Evolutionary conservation across 345 rosid genomes (phyloP).

Genomic region (Citropsis articulata): DNA sequence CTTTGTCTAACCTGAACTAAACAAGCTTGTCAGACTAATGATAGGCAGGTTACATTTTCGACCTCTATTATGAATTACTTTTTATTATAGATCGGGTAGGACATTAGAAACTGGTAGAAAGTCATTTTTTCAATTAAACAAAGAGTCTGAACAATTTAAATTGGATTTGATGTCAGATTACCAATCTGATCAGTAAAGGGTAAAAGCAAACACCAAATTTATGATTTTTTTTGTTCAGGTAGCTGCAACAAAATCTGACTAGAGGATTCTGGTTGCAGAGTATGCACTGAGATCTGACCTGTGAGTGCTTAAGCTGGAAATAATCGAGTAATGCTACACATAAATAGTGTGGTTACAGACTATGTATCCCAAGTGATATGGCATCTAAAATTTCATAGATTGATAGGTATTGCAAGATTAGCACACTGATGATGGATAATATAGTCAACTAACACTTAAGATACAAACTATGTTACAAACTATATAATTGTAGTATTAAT

Average conservation of each 20-base stretch:
- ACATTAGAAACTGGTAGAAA: not conserved
- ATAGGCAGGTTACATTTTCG: not conserved
- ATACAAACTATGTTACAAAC: not conserved
- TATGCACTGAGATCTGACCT: not conserved
- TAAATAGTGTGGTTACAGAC: too few species aligned
- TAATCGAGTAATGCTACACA: too few species aligned
- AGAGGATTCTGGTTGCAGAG: not conserved
- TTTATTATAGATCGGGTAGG: not conserved
- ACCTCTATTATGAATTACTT: not conserved
- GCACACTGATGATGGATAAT: not conserved
- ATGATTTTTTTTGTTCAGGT: not conserved
- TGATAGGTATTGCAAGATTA: not conserved
- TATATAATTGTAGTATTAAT: too few species aligned
- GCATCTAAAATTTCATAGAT: not conserved
- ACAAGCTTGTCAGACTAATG: not conserved
- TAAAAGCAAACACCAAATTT: not conserved
- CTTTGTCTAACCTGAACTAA: conserved; percentile 6
- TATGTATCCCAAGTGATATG: not conserved
- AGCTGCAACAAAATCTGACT: not conserved
- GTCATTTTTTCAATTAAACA: not conserved
- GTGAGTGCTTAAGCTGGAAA: not conserved
- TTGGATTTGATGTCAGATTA: not conserved
- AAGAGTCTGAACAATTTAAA: not conserved
- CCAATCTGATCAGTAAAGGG: not conserved
- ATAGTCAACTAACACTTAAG: not conserved